Evolutionary conservation across 2,329 filamentous ascomycete genomes (phyloP).

Genomic region (Mariannaea sp.): DNA sequence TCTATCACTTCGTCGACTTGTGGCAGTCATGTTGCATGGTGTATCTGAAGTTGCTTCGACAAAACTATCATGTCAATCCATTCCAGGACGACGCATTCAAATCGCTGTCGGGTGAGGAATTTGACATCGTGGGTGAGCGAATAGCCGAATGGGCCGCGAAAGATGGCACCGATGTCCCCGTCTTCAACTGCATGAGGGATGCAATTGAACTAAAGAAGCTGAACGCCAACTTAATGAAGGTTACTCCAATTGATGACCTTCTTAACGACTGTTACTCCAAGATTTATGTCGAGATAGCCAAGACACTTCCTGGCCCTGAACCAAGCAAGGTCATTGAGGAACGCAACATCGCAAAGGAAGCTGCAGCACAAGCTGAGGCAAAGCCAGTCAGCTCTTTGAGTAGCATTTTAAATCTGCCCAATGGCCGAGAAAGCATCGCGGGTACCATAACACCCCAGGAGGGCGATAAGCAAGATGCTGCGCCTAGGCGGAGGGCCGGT

Average conservation of each 20-base stretch:
- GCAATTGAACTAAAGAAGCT: conserved; percentile 68
- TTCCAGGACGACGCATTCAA: conserved; percentile 62
- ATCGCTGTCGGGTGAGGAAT: conserved; percentile 57
- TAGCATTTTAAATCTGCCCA: conserved; percentile 50
- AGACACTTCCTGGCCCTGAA: conserved; percentile 58
- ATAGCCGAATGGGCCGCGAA: conserved; percentile 59
- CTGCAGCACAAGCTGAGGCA: conserved; percentile 40
- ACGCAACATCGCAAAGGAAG: conserved; percentile 49
- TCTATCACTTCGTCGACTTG: conserved; percentile 65
- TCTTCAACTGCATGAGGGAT: conserved; percentile 61
- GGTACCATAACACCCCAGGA: conserved; percentile 45
- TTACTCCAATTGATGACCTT: conserved; percentile 86
- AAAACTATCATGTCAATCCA: conserved; percentile 51
- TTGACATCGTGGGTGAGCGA: conserved; percentile 60
- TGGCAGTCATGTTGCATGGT: conserved; percentile 61
- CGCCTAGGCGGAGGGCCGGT: conserved; percentile 49
- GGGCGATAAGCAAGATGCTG: conserved; percentile 49
- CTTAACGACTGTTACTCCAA: conserved; percentile 87
- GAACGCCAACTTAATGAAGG: conserved; percentile 87
- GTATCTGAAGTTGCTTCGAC: conserved; percentile 59
- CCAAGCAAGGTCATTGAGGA: conserved; percentile 54
- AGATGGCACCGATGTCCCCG: conserved; percentile 45
- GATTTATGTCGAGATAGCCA: conserved; percentile 71
- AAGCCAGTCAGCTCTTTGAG: conserved; percentile 46
- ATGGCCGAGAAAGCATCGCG: conserved; percentile 45